A percentile compares a stretch with the other conserved stretches of the same genome.
These are phyloP conservation scores for Jaltomata sinuosa DNA, from an alignment of 257 asterid genomes.

Conservation along the genomic window DNA sequence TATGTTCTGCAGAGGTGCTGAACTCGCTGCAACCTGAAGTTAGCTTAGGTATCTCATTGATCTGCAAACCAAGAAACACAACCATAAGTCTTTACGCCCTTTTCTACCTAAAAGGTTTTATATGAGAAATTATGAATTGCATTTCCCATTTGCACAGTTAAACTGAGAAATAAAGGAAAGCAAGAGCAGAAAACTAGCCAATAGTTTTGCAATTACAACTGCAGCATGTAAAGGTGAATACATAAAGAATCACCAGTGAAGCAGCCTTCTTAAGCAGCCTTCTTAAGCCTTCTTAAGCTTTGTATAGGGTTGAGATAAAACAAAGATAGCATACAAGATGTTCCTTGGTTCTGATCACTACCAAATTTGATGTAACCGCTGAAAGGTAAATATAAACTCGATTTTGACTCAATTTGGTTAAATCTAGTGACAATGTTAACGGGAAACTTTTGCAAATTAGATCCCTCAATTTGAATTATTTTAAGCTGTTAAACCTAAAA, in stretches of 20 bases:
- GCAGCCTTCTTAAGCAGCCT: background rate
- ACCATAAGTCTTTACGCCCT: background rate
- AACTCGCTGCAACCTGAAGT: slow-evolving; percentile 91
- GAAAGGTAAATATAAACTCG: background rate
- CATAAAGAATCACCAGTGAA: background rate
- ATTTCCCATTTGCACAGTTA: background rate
- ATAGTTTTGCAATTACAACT: background rate
- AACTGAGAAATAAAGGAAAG: background rate
- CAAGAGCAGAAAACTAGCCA: background rate
- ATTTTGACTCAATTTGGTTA: background rate
- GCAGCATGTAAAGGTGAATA: background rate
- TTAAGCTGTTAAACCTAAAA: background rate
- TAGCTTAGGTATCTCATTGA: slow-evolving; percentile 82
- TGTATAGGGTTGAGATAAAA: background rate
- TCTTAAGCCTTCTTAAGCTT: background rate
- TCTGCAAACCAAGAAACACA: slow-evolving; percentile 42
- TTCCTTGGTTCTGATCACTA: background rate
- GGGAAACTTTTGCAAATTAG: background rate
- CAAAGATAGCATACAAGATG: background rate
- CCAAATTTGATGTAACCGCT: background rate
- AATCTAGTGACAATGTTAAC: background rate
- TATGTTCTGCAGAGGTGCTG: slow-evolving; percentile 74
- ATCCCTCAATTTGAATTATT: background rate
- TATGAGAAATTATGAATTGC: background rate
- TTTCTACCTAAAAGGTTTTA: background rate